Evolutionary conservation across 208 protist species (phyloP), one percentile per base, ranked within the genome.

Genomic region (Trypanosoma avium): DNA sequence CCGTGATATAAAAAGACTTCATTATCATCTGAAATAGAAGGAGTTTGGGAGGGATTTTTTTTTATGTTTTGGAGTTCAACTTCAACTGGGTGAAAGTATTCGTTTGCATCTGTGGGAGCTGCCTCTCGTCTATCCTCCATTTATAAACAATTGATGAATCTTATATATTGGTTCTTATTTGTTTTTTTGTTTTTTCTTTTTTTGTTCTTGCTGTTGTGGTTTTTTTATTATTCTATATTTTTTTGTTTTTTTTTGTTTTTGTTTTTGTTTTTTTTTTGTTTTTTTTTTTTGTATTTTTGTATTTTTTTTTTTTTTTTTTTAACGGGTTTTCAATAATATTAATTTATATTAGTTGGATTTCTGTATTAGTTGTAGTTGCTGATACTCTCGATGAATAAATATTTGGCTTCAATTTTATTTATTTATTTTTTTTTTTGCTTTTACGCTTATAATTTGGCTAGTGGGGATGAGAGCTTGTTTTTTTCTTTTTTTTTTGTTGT

Each of bases 161-260:
- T 55, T 33, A 35, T 17, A n/a, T n/a, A 45, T 19, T 59, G 12
- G 3, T 26, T 47, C 17, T 47, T 47, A 7, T 30, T 62, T 48
- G 9, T 47, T 4, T 48, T 48, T n/a, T 49, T 49, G 4, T 27
- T 47, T 8, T 32, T 61, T 3, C 8, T 22, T 6, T 8, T 61
- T 15, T 47, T 61, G 32, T 47, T 48, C 22, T 36, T 49, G 3
- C 15, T 30, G 15, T 19, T 32, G 1, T 54, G 24, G 7, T 54
- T 5, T 13, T 35, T 21, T 54, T 33, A 13, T 29, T 19, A 13
- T 27, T 54, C 24, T 35, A 6, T 43, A 4, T 60, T 33, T 32
- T 45, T 42, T 60, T 22, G 46, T 49, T 49, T 4, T 22, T 61
- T 47, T 33, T 49, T 61, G 29, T 61, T 30, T 26, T 29, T 61